Conservation (phyloP, 83 land plant genomes). For the Thuja plicata region DNA sequence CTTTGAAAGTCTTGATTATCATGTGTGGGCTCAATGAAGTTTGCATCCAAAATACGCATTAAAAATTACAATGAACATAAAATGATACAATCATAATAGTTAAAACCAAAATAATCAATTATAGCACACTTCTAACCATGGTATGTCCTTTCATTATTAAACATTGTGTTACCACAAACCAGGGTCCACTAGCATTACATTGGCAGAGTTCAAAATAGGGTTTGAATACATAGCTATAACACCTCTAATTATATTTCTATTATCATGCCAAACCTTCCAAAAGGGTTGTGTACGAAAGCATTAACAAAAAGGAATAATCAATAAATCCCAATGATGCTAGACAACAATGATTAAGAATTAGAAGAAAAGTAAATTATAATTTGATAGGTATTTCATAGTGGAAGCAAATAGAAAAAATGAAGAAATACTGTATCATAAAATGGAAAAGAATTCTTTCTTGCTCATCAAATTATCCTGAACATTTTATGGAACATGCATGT, state of each 20-base stretch:
- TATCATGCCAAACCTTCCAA: conserved; percentile 38
- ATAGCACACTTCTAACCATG: neutral
- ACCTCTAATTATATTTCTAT: conserved; percentile 54
- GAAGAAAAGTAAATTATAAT: neutral
- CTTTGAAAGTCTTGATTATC: conserved; percentile 88
- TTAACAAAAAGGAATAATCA: neutral
- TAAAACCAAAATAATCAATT: neutral
- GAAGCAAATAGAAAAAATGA: neutral
- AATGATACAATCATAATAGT: neutral
- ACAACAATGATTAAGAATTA: neutral
- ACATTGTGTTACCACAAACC: neutral
- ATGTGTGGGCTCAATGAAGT: conserved; percentile 81
- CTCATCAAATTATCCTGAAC: neutral
- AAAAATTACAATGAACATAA: neutral
- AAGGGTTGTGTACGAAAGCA: conserved; percentile 25
- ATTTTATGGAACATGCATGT: neutral
- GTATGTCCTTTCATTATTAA: neutral
- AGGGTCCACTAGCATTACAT: neutral
- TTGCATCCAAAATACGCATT: conserved; percentile 54
- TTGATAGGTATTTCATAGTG: neutral
- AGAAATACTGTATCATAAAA: neutral
- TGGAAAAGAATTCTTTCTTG: neutral
- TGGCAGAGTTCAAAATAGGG: neutral
- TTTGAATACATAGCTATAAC: conserved; percentile 29
- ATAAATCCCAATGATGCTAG: neutral